Evolutionary conservation across 2,329 filamentous ascomycete genomes (phyloP).

Genomic region (Curvularia verruculosa): DNA sequence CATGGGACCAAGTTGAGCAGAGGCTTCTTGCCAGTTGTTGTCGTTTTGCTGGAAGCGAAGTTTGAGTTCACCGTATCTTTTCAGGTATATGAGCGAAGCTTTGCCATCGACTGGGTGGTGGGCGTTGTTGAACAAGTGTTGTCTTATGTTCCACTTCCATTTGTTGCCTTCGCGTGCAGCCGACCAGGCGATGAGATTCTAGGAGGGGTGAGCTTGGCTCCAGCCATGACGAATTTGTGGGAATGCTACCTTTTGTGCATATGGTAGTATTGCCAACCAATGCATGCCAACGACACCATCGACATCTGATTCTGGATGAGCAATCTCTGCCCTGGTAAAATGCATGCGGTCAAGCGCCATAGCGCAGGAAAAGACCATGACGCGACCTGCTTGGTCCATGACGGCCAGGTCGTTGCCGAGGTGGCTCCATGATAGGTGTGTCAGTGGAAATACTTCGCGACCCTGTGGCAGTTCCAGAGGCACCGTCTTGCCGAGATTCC

Average conservation of each 20-base stretch:
- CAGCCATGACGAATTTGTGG: neutral
- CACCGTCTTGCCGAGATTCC: conserved; percentile 77
- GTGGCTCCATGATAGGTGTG: conserved; percentile 83
- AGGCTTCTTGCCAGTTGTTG: conserved; percentile 72
- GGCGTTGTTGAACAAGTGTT: conserved; percentile 71
- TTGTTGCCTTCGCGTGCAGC: conserved; percentile 50
- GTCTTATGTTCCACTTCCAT: conserved; percentile 73
- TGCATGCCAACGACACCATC: conserved; percentile 81
- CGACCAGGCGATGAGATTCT: conserved; percentile 50
- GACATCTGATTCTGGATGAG: conserved; percentile 75
- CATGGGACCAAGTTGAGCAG: conserved; percentile 75
- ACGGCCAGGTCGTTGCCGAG: conserved; percentile 80
- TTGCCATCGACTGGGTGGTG: conserved; percentile 74
- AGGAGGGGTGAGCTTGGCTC: conserved; percentile 10
- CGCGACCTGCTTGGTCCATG: conserved; percentile 77
- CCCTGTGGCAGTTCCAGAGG: conserved; percentile 66
- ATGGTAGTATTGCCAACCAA: conserved; percentile 68
- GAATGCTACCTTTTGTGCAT: conserved; percentile 46
- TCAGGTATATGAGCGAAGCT: conserved; percentile 78
- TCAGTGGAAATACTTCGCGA: conserved; percentile 69
- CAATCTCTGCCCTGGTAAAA: conserved; percentile 65
- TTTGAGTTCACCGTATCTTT: conserved; percentile 73
- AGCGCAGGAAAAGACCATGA: conserved; percentile 74
- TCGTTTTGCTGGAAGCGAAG: conserved; percentile 80
- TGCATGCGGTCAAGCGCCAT: conserved; percentile 76